Conservation (phyloP, 371 early-diverging fungal species). For the Lichtheimia ornata region DNA sequence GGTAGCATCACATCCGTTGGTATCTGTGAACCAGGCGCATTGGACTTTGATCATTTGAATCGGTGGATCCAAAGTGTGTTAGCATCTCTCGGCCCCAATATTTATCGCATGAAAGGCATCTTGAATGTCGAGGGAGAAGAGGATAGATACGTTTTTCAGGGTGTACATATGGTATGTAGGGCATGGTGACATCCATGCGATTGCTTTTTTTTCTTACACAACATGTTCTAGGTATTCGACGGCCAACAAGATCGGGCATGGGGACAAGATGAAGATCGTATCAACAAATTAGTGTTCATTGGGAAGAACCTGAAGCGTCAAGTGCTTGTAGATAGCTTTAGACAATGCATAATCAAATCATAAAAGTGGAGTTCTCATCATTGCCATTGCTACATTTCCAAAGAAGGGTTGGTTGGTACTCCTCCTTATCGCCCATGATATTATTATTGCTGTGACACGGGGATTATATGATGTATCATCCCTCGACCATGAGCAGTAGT, state of each 20-base stretch:
- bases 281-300: conserved; percentile 32
- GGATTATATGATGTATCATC: too few relatives aligned
- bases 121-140: conserved; percentile 32
- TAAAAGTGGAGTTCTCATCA: neutral
- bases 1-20: conserved; percentile 25
- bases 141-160: conserved; percentile 42
- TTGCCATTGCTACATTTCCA: neutral
- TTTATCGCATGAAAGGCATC: conserved; percentile 40
- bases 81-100: conserved; percentile 26
- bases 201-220: neutral
- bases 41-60: conserved; percentile 28
- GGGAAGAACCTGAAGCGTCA: conserved; percentile 32
- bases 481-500: too few relatives aligned
- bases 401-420: too few relatives aligned
- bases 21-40: conserved; percentile 14
- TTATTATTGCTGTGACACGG: too few relatives aligned
- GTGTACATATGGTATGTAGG: conserved; percentile 33
- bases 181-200: neutral
- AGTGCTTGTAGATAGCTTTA: conserved; percentile 19
- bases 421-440: too few relatives aligned
- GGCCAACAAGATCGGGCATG: conserved; percentile 32
- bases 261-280: conserved; percentile 23
- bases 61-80: conserved; percentile 31
- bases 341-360: conserved; percentile 19
- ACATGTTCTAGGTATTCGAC: conserved; percentile 25